Evolutionary conservation across 805 yeast genomes (phyloP).

Genomic region (Blastobotrys peoriensis): DNA sequence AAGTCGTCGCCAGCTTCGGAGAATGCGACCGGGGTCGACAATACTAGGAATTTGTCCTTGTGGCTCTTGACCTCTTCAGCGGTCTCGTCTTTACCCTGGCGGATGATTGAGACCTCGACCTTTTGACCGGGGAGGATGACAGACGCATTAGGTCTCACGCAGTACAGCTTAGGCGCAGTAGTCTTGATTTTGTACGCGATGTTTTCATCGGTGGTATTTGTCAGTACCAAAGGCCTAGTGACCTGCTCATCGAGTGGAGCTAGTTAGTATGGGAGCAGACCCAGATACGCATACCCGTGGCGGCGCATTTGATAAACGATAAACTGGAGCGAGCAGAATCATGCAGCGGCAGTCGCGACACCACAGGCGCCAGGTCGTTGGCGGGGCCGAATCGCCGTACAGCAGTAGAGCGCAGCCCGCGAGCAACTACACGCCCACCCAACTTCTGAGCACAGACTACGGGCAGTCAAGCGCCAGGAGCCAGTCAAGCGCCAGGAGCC

Average conservation of each 20-base stretch:
- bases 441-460: too few species aligned
- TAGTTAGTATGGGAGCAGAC: constrained; percentile 21
- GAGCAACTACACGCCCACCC: too few species aligned
- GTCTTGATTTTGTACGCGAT: constrained; percentile 95
- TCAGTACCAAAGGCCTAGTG: constrained; percentile 52
- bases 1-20: constrained; percentile 45
- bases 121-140: constrained; percentile 68
- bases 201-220: constrained; percentile 51
- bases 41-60: constrained; percentile 88
- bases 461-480: too few species aligned
- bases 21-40: constrained; percentile 70
- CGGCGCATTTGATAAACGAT: background rate
- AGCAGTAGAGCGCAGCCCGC: too few species aligned
- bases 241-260: constrained; percentile 73
- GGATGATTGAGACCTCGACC: constrained; percentile 67
- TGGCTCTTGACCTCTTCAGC: constrained; percentile 60
- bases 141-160: constrained; percentile 94
- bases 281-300: background rate
- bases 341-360: too few species aligned
- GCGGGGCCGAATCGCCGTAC: too few species aligned
- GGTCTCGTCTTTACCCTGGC: constrained; percentile 80
- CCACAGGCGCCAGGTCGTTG: too few species aligned
- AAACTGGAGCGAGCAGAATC: background rate
- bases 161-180: constrained; percentile 91
- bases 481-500: too few species aligned